Base-by-base conservation (phyloP, 768 basidiomycete species). In the Pulveroboletus sp. region DNA sequence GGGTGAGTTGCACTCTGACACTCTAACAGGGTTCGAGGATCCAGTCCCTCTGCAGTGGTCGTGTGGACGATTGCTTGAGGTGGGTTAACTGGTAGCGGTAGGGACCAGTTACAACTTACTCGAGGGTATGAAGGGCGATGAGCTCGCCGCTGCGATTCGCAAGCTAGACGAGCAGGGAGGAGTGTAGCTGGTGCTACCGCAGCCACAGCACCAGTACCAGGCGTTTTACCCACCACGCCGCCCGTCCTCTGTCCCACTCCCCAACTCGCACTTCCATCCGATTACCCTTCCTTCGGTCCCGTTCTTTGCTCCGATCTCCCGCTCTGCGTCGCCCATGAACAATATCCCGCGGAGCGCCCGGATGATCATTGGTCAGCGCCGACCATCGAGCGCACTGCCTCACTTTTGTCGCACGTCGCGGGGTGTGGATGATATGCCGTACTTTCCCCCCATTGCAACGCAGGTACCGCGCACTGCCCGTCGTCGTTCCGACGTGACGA, bases 91-190 rank as follows among this genome's bases (percentile, higher is more conserved):
- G n/a, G n/a, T n/a, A n/a, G n/a, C n/a, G n/a, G n/a, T n/a, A n/a
- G n/a, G n/a, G n/a, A n/a, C n/a, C n/a, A n/a, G n/a, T n/a, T n/a
- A n/a, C n/a, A n/a, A n/a, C n/a, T 69, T 86, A 0, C 73, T 87
- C 2, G 78, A 81, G 37, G 85, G 85, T 3, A 85, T 81, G 67
- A 85, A 85, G 62, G 85, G 85, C 32, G 80, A 82, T 23, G 77
- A 83, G 55, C 78, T 86, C 27, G 82, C 81, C 0, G 75, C 72
- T 40, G 83, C 83, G 1, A 75, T 85, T 14, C 73, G 78, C n/a
- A 63, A 64, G 51, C 70, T 83, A 10, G 83, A 85, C 37, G 55
- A 62, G 39, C 45, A 40, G 0, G 61, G 56, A 38, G 10, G n/a
- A n/a, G n/a, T 36, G 8, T 30, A 29, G 1, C 50, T 35, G 14